Evolutionary conservation across 1,284 basidiomycete genomes (phyloP), one percentile per base, ranked within the genome.

Genomic region (Microbotryomycetes sp.): DNA sequence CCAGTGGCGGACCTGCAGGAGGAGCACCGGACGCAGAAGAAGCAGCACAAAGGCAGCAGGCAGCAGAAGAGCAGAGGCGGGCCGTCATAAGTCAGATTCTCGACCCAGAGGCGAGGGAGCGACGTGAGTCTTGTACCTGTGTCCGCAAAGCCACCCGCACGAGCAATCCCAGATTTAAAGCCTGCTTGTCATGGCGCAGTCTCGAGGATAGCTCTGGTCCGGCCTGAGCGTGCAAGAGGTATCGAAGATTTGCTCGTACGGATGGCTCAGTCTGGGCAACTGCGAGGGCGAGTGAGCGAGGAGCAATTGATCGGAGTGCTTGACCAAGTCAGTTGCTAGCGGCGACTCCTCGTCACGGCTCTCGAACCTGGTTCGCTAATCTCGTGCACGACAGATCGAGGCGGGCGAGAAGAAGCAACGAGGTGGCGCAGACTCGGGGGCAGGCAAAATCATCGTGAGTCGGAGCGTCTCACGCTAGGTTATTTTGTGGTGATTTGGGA

Each of bases 251-350:
- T 96, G 59, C 79, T 98, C 48, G 74, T 92, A 41, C 83, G 89
- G 47, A 93, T 97, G 90, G 92, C 88, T 6, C 90, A 93, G 76
- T 81, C 83, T 2, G 92, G 93, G n/a, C 92, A 97, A 75, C 78
- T 97, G 52, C 81, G 87, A 57, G 87, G 88, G 13, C 81, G 87
- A 57, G 87, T 98, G 48, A 86, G 83, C 27, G 94, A 98, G 74
- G 81, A 83, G 51, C 91, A 94, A 73, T 80, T 98, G 61, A 94
- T 97, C 72, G 87, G 86, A 41, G 78, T 98, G 21, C 80, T 98
- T 57, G 90, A 97, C 73, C 92, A 97, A 82, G 92, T 92, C 2
- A 75, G 46, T 23, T 26, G 18, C 45, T 23, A 46, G 23, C 45
- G n/a, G 18, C 7, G 18, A 48, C 46, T 26, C 21, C 46, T 21